A percentile compares a stretch with the other conserved stretches of the same genome.
Evolutionary conservation across 2,329 filamentous ascomycete genomes (phyloP).

Genomic region (Epichloe hybrida): DNA sequence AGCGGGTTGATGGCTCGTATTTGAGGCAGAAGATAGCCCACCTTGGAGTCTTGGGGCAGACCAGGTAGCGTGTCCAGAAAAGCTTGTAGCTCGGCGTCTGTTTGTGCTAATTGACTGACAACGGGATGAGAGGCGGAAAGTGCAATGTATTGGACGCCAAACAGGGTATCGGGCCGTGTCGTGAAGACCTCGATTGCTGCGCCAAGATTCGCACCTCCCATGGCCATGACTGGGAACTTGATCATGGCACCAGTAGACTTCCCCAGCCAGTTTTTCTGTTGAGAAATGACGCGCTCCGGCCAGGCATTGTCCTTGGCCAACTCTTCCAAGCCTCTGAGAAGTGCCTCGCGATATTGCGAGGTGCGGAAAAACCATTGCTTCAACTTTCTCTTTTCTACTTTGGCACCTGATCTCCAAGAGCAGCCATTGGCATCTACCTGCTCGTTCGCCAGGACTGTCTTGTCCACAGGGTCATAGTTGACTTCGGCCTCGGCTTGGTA

Average conservation of each 20-base stretch:
- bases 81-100: constrained; percentile 46
- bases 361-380: constrained; percentile 89
- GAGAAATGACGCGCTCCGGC: constrained; percentile 70
- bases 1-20: constrained; percentile 54
- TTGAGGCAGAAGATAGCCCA: constrained; percentile 53
- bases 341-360: constrained; percentile 59
- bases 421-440: constrained; percentile 77
- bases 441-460: constrained; percentile 83
- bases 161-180: constrained; percentile 74
- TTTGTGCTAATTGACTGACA: constrained; percentile 45
- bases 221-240: constrained; percentile 48
- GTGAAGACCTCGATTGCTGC: constrained; percentile 62
- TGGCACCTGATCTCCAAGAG: constrained; percentile 79
- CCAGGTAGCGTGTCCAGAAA: constrained; percentile 54
- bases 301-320: constrained; percentile 52
- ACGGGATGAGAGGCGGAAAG: constrained; percentile 61
- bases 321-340: constrained; percentile 57
- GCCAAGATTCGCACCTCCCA: constrained; percentile 25
- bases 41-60: constrained; percentile 41
- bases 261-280: constrained; percentile 79
- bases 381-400: constrained; percentile 64
- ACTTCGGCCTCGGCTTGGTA: constrained; percentile 75
- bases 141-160: constrained; percentile 74
- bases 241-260: constrained; percentile 61
- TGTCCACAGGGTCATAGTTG: constrained; percentile 83